A percentile compares a stretch with the other conserved stretches of the same genome.
Evolutionary conservation across 352 stramenopile genomes (phyloP).

Genomic region (Lagenidium sp.): DNA sequence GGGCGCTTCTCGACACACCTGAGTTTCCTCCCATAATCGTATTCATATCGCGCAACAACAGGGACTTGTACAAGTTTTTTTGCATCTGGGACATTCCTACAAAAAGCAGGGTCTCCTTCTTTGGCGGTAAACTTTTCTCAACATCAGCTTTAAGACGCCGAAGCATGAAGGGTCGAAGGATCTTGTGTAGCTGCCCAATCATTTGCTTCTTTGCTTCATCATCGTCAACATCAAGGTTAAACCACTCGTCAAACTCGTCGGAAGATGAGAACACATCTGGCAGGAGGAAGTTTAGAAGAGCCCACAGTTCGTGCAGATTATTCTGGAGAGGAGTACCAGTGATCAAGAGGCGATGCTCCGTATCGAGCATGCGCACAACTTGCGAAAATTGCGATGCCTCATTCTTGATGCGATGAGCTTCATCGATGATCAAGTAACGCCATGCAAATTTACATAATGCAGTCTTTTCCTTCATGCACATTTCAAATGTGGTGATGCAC

Average conservation of each 20-base stretch:
- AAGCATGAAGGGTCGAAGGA: conserved; percentile 94
- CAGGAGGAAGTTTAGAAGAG: conserved; percentile 91
- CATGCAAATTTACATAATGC: conserved; percentile 88
- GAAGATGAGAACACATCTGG: conserved; percentile 90
- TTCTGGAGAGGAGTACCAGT: conserved; percentile 94
- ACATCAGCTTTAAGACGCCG: conserved; percentile 98
- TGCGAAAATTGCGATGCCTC: conserved; percentile 84
- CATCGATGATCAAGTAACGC: conserved; percentile 85
- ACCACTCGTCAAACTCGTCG: conserved; percentile 85
- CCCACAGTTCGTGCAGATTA: conserved; percentile 94
- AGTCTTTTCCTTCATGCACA: conserved; percentile 86
- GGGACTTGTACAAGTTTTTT: conserved; percentile 95
- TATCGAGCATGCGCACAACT: conserved; percentile 74
- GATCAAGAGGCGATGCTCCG: conserved; percentile 83
- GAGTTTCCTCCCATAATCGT: conserved; percentile 55
- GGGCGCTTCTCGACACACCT: conserved; percentile 67
- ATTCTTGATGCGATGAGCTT: conserved; percentile 87
- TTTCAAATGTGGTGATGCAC: conserved; percentile 97
- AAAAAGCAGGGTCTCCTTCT: conserved; percentile 96
- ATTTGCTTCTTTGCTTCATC: conserved; percentile 88
- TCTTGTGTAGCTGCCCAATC: conserved; percentile 85
- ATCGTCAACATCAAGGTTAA: conserved; percentile 82
- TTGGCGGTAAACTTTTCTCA: conserved; percentile 96
- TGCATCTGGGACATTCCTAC: conserved; percentile 90
- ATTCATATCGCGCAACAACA: conserved; percentile 94